Base-by-base conservation (phyloP, 129 eudicot genomes). In the Dittrichia graveolens region DNA sequence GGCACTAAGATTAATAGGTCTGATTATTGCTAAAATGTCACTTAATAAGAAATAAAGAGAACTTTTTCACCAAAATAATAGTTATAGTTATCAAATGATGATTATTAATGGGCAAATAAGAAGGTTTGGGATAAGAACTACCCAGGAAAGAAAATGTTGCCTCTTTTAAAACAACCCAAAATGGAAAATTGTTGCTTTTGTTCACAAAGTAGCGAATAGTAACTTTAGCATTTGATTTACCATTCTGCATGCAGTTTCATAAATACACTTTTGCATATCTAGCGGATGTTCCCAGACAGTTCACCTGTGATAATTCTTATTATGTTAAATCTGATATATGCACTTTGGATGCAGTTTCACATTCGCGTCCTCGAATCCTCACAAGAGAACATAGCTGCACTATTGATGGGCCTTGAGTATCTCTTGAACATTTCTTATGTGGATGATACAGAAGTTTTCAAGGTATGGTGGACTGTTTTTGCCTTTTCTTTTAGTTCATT, bases 361-460 rank as follows among this genome's bases (percentile, higher is more conserved):
- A 91, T 90, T 65, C 93, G 88, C 19, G 83, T 95, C 42, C 85
- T 91, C 39, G 99, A 95, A 79, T 79, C 94, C 37, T 63, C 88
- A 11, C 99, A 79, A 80, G 99, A 91, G 79, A 95, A 83, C 79
- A 80, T 88, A 69, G 74, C 87, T 88, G 83, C 84, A 6, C 89
- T 95, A 59, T 53, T 90, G 48, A 54, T 76, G 78, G 99, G 99
- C 48, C 97, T 95, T 58, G 99, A 91, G 69, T 95, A 95, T 78
- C 88, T 95, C 48, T 86, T 91, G 75, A 82, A 80, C 78, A 95
- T 95, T 66, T 91, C 99, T 24, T 95, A 90, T 71, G 99, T 95
- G 78, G 99, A 95, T 74, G 99, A 95, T 71, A 91, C 96, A 3
- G 99, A 95, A 82, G 99, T 95, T 74, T 95, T 95, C 77, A 95